Percentiles rank a stretch among this genome's conserved stretches.
Conservation (phyloP, 495 filamentous ascomycete genomes). For the Letharia columbiana region DNA sequence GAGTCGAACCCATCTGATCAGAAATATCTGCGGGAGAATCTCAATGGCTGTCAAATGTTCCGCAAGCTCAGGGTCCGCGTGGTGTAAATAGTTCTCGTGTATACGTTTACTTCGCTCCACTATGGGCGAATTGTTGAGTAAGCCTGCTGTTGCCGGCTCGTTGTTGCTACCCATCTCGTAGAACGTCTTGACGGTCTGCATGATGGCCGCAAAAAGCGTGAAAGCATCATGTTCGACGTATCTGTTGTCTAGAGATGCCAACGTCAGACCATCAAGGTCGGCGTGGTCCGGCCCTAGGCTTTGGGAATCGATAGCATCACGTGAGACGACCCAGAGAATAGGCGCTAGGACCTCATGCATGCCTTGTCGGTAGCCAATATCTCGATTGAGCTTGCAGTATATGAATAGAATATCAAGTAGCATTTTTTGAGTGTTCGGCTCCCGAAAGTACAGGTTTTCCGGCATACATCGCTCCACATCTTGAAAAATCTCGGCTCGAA, state of each 20-base stretch:
- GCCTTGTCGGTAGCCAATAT: constrained; percentile 85
- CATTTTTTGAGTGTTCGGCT: constrained; percentile 66
- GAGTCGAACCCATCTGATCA: constrained; percentile 95
- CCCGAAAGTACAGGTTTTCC: constrained; percentile 83
- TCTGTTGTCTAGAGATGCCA: constrained; percentile 55
- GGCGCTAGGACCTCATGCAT: constrained; percentile 96
- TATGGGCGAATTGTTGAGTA: constrained; percentile 58
- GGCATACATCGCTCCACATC: constrained; percentile 91
- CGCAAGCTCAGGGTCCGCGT: constrained; percentile 73
- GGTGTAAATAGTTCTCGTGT: constrained; percentile 67
- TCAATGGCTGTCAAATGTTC: constrained; percentile 75
- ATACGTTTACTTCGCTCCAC: constrained; percentile 77
- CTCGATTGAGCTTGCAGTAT: constrained; percentile 86
- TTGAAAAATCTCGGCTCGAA: constrained; percentile 85
- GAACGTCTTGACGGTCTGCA: constrained; percentile 78
- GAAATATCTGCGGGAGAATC: constrained; percentile 90
- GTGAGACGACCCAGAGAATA: constrained; percentile 77
- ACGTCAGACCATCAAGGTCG: constrained; percentile 42
- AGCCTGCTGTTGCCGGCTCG: constrained; percentile 19
- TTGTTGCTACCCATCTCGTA: constrained; percentile 58
- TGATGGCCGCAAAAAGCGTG: constrained; percentile 71
- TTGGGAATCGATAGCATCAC: constrained; percentile 61
- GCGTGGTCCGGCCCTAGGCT: constrained; percentile 17
- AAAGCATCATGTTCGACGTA: constrained; percentile 90
- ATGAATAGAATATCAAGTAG: constrained; percentile 87